Evolutionary conservation across 2,329 filamentous ascomycete genomes (phyloP).

Genomic region (Ceratocystis diversiconidia): DNA sequence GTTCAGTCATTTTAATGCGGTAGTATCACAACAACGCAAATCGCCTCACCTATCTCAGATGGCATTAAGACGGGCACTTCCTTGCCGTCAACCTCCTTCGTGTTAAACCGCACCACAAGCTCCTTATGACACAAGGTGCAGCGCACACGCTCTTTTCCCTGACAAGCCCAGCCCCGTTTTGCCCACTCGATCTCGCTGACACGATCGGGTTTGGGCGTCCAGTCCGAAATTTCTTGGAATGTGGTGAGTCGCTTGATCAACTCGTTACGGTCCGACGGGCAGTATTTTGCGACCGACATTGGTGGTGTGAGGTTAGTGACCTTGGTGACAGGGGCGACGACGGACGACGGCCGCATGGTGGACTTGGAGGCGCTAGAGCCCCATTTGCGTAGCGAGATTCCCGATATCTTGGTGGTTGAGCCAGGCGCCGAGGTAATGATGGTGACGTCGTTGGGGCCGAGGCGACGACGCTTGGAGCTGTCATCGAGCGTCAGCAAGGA

Average conservation of each 20-base stretch:
- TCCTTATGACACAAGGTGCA: slow-evolving; percentile 78
- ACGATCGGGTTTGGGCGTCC: slow-evolving; percentile 78
- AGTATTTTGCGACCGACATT: slow-evolving; percentile 50
- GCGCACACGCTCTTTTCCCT: slow-evolving; percentile 66
- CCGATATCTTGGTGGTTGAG: slow-evolving; percentile 26
- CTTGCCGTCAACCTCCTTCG: slow-evolving; percentile 41
- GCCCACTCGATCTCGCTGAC: slow-evolving; percentile 91
- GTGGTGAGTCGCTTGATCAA: slow-evolving; percentile 71
- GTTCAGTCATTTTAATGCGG: too few relatives aligned
- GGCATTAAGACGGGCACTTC: slow-evolving; percentile 39
- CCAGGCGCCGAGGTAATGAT: slow-evolving; percentile 21
- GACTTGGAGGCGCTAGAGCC: slow-evolving; percentile 20
- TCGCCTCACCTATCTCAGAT: slow-evolving; percentile 40
- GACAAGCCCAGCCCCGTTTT: slow-evolving; percentile 80
- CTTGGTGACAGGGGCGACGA: neutral
- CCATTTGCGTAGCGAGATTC: slow-evolving; percentile 31
- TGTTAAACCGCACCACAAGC: slow-evolving; percentile 64
- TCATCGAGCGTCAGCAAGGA: slow-evolving; percentile 20
- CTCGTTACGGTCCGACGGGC: slow-evolving; percentile 69
- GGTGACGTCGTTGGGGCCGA: slow-evolving; percentile 31
- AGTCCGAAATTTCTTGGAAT: slow-evolving; percentile 80
- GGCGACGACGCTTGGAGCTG: slow-evolving; percentile 35
- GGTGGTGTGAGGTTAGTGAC: slow-evolving; percentile 21
- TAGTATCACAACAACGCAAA: neutral
- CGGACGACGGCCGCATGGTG: neutral